A percentile compares a stretch with the other conserved stretches of the same genome.
These are phyloP conservation scores for Synchytrium microbalum DNA, from an alignment of 371 early-diverging fungal genomes.

Conservation along the genomic window DNA sequence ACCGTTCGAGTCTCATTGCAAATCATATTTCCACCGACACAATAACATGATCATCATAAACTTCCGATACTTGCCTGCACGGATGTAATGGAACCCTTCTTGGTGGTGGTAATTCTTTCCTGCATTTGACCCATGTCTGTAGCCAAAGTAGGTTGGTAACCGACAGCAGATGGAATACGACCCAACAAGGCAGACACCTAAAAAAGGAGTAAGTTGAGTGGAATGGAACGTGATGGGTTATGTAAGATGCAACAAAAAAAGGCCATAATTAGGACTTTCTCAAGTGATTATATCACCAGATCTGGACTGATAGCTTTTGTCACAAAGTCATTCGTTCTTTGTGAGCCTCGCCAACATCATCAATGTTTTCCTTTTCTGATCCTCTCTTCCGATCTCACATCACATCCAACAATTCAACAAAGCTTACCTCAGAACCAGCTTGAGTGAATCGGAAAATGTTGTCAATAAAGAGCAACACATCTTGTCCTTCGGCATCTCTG, in stretches of 20 bases:
- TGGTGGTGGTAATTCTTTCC: slow-evolving; percentile 98
- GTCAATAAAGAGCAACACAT: slow-evolving; percentile 98
- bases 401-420: not conserved
- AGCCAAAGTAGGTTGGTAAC: slow-evolving; percentile 97
- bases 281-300: too few species aligned
- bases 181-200: slow-evolving; percentile 83
- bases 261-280: too few species aligned
- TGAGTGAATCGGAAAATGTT: slow-evolving; percentile 93
- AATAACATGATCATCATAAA: too few species aligned
- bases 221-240: slow-evolving; percentile 55
- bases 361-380: too few species aligned
- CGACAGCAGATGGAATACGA: slow-evolving; percentile 99
- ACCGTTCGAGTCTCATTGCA: too few species aligned
- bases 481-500: slow-evolving; percentile 98
- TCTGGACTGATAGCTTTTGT: too few species aligned
- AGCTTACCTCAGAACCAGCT: slow-evolving; percentile 49
- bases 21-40: not conserved
- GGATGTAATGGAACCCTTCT: slow-evolving; percentile 98
- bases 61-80: slow-evolving; percentile 45
- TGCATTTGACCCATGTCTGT: slow-evolving; percentile 97
- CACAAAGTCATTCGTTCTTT: too few species aligned
- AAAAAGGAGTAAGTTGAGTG: too few species aligned
- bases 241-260: too few species aligned
- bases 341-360: too few species aligned
- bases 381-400: too few species aligned